These are phyloP conservation scores for Microcyclosporella mali DNA, from an alignment of 2,329 filamentous ascomycete genomes.

Conservation along the genomic window DNA sequence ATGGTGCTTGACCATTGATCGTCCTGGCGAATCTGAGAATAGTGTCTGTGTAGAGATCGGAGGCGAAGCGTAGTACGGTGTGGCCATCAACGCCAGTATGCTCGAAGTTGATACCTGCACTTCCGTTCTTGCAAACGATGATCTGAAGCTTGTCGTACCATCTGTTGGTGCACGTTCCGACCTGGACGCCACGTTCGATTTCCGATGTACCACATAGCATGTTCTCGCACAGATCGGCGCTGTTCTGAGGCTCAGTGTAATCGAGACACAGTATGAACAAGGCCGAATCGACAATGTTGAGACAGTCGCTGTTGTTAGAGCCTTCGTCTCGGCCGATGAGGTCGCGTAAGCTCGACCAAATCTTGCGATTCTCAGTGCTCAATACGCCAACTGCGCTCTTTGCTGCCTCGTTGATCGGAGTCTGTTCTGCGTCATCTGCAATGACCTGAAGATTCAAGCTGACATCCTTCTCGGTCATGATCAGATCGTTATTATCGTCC, in stretches of 20 bases:
- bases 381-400: conserved; percentile 89
- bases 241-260: conserved; percentile 76
- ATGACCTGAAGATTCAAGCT: conserved; percentile 87
- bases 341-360: conserved; percentile 87
- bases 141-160: conserved; percentile 99
- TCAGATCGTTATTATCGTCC: conserved; percentile 87
- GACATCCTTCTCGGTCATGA: conserved; percentile 95
- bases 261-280: conserved; percentile 90
- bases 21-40: conserved; percentile 91
- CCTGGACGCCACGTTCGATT: conserved; percentile 87
- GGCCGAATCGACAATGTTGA: conserved; percentile 92
- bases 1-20: conserved; percentile 90
- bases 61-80: conserved; percentile 91
- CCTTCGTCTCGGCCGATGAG: conserved; percentile 77
- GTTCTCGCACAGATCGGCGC: conserved; percentile 86
- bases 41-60: conserved; percentile 94
- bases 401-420: conserved; percentile 88
- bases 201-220: conserved; percentile 96
- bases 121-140: conserved; percentile 97
- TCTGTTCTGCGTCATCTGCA: conserved; percentile 81
- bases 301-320: conserved; percentile 91
- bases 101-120: conserved; percentile 97
- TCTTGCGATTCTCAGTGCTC: conserved; percentile 92
- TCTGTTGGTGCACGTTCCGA: conserved; percentile 93
- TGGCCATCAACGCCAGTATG: conserved; percentile 97